phyloP scores from a whole-genome alignment of 176 grass and related monocot species.

The Cenchrus fungigraminus region DNA sequence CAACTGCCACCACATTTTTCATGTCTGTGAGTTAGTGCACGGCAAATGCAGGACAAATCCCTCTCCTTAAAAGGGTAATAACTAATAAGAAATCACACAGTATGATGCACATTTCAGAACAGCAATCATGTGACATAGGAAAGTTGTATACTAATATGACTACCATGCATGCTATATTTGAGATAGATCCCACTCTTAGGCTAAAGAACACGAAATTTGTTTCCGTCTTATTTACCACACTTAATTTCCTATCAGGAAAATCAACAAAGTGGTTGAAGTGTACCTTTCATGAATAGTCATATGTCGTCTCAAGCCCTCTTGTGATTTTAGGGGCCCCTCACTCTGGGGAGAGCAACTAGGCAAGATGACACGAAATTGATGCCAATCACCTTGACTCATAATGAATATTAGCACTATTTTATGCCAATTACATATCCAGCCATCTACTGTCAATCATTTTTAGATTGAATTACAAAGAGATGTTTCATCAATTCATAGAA shows the following conservation, averaged over 20 bases:
- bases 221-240: slow-evolving; percentile 30
- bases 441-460: slow-evolving; percentile 1
- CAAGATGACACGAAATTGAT: slow-evolving; percentile 37
- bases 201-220: slow-evolving; percentile 26
- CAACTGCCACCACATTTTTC: slow-evolving; percentile 22
- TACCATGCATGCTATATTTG: slow-evolving; percentile 46
- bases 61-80: slow-evolving; percentile 11
- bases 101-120: slow-evolving; percentile 39
- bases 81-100: slow-evolving; percentile 25
- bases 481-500: slow-evolving; percentile 11
- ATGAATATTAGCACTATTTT: slow-evolving; percentile 16
- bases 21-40: slow-evolving; percentile 20
- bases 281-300: slow-evolving; percentile 35
- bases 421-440: slow-evolving; percentile 12
- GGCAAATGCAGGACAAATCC: slow-evolving; percentile 41
- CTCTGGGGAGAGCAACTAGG: neutral
- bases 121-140: slow-evolving; percentile 37
- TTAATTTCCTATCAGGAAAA: slow-evolving; percentile 20
- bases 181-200: slow-evolving; percentile 32
- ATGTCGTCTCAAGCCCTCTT: slow-evolving; percentile 20
- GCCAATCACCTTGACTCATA: slow-evolving; percentile 17
- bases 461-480: slow-evolving; percentile 19
- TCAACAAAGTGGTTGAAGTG: slow-evolving; percentile 38
- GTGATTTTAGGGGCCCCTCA: slow-evolving; percentile 19
- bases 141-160: slow-evolving; percentile 36